phyloP scores from a whole-genome alignment of 73 alveolate genomes.

The Paramecium tetraurelia region DNA sequence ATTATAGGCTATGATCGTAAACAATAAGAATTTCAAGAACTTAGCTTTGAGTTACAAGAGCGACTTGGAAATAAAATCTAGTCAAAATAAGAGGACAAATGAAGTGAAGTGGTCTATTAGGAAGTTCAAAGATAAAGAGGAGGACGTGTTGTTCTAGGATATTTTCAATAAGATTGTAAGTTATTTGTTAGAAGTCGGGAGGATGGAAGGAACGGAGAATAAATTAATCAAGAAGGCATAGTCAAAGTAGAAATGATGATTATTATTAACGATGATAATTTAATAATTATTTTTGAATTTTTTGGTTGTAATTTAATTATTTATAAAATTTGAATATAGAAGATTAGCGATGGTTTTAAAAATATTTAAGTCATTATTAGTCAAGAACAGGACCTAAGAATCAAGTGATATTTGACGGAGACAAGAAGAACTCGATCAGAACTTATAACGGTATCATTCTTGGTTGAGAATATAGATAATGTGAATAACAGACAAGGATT shows the following conservation, averaged over 20 bases:
- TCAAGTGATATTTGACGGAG: conserved; percentile 26
- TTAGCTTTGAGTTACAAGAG: background rate
- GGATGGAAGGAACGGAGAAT: background rate
- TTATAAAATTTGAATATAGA: background rate
- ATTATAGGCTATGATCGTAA: background rate
- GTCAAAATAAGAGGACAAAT: background rate
- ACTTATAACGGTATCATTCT: background rate
- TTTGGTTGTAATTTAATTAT: background rate
- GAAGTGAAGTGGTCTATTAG: background rate
- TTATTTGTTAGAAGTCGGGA: background rate
- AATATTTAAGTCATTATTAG: background rate
- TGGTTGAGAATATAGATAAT: background rate
- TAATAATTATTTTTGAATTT: background rate
- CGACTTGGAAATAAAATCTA: too few species aligned
- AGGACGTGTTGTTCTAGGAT: background rate
- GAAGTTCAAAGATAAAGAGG: background rate
- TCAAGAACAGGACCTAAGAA: conserved; percentile 46
- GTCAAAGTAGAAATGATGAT: background rate
- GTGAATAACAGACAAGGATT: conserved; percentile 32
- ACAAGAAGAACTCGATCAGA: conserved; percentile 14
- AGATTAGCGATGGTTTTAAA: background rate
- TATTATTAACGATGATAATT: background rate
- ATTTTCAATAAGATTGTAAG: background rate
- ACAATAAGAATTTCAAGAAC: background rate
- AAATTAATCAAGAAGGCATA: background rate